Evolutionary conservation across 495 filamentous ascomycete genomes (phyloP), one percentile per base, ranked within the genome.

Genomic region (Aspergillus coremiiformis): DNA sequence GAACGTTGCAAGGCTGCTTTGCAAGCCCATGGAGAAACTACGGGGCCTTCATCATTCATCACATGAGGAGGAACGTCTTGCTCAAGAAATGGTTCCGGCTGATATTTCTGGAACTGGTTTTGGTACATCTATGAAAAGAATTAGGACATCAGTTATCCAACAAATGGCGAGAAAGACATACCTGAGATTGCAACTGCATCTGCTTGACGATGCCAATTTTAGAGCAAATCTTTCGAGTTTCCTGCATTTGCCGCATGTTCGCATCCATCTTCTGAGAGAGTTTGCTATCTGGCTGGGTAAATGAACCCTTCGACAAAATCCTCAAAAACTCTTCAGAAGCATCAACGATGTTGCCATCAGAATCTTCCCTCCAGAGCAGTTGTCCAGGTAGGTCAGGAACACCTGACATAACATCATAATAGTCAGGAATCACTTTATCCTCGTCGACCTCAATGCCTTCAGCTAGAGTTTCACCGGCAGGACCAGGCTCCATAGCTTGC

Each of bases 121-220:
- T 89, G 84, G 64, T 97, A 98, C 75, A 95, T 90, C 89, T 95
- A 59, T 44, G 49, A 32, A 23, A 52, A 29, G 39, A 21, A 7
- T 37, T 37, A 27, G 9, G 4, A 39, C 10, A 8, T 42, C 15
- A 6, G n/a, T 39, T 5, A 5, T 19, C 14, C 8, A 12, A 1
- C n/a, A 17, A 6, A n/a, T 1, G 23, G 23, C 1, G 30, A 20
- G n/a, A 19, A 47, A 39, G 0, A 24, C 60, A 57, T 82, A 91
- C 90, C 81, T 96, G 93, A 41, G 90, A 86, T 62, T 99, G 94
- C 26, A 96, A 75, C 66, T 97, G 94, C 93, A 99, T 99, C 73
- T 99, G 93, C 76, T 97, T 99, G 64, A 99, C 90, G 52, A 99
- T 86, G 24, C 88, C 84, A 62, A 97, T 91, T 67, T 97, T 97